Evolutionary conservation across 352 stramenopile genomes (phyloP).

Genomic region (Thalassiosira exigua): DNA sequence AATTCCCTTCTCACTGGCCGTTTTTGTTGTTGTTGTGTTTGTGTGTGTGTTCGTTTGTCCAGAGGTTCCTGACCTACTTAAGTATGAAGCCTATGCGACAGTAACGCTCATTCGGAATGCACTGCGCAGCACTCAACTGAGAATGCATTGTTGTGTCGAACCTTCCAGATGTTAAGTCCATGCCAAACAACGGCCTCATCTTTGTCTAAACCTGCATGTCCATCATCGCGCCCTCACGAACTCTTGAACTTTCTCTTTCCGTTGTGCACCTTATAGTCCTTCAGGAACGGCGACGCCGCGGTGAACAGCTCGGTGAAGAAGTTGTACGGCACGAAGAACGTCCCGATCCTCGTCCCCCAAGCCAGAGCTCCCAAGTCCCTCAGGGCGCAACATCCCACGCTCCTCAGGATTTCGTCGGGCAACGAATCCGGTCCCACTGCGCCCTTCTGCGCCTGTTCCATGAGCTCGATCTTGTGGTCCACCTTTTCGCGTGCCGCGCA

Average conservation of each 20-base stretch:
- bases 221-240: constrained; percentile 5
- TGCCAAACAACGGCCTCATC: no score
- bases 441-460: constrained; percentile 85
- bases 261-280: constrained; percentile 86
- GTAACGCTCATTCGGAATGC: no score
- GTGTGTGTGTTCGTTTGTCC: no score
- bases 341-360: constrained; percentile 81
- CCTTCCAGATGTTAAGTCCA: no score
- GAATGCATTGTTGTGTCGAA: no score
- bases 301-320: constrained; percentile 86
- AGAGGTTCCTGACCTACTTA: no score
- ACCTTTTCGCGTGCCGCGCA: constrained; percentile 58
- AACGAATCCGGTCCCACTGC: constrained; percentile 78
- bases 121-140: no score
- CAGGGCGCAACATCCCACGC: constrained; percentile 80
- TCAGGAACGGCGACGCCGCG: constrained; percentile 76
- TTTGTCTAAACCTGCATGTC: background rate
- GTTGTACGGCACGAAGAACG: constrained; percentile 86
- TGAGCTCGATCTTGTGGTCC: constrained; percentile 88
- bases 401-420: constrained; percentile 84
- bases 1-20: no score
- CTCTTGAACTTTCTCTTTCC: constrained; percentile 59
- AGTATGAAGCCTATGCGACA: no score
- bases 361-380: constrained; percentile 84
- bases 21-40: no score